Evolutionary conservation across 768 basidiomycete genomes (phyloP).

Genomic region (Clitopilus hobsonii): DNA sequence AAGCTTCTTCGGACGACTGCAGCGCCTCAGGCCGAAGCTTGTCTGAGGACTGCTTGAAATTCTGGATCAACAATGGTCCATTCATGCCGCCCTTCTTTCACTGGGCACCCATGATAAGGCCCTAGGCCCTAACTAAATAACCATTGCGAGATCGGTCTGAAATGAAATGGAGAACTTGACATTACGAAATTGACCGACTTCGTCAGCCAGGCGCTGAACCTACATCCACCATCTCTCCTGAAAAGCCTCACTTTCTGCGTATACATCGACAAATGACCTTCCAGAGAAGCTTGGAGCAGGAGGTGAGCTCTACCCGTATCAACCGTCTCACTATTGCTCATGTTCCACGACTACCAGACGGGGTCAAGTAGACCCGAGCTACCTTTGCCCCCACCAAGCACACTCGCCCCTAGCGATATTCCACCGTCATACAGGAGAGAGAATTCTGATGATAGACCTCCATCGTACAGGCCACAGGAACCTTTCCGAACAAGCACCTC

Average conservation of each 20-base stretch:
- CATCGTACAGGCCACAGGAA: neutral
- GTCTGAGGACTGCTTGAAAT: no score
- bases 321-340: no score
- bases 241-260: neutral
- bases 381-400: neutral
- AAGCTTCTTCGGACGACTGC: neutral
- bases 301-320: no score
- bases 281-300: no score
- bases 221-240: neutral
- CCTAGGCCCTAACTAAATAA: no score
- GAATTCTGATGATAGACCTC: neutral
- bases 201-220: neutral
- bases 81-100: no score
- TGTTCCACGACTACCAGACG: neutral
- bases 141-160: no score
- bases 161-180: no score
- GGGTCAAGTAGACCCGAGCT: neutral
- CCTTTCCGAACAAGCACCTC: neutral
- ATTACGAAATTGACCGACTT: neutral
- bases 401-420: neutral
- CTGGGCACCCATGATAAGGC: no score
- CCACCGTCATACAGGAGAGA: neutral
- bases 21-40: no score
- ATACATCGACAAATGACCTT: no score
- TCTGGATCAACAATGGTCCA: no score